A percentile compares a stretch with the other conserved stretches of the same genome.
Conservation (phyloP, 2,329 filamentous ascomycete genomes). For the Aspergillus proliferans region DNA sequence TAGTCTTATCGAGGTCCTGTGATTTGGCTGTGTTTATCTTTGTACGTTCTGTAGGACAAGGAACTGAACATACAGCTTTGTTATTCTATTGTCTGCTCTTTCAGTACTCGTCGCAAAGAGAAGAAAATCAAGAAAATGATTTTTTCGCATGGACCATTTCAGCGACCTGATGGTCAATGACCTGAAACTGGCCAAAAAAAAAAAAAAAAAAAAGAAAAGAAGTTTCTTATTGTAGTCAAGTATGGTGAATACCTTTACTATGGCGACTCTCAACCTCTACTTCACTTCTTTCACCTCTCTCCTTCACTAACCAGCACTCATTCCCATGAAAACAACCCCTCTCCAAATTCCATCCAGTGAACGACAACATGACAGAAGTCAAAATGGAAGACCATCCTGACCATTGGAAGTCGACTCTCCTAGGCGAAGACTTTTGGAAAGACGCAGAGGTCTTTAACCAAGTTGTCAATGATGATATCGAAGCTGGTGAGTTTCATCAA, state of each 20-base stretch:
- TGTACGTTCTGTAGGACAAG: too few species aligned
- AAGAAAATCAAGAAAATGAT: too few species aligned
- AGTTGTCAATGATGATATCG: slow-evolving; percentile 11
- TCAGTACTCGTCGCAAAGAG: too few species aligned
- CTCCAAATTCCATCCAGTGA: background rate
- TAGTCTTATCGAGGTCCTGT: too few species aligned
- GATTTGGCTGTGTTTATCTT: too few species aligned
- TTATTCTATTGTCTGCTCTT: too few species aligned
- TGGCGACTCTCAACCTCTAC: background rate
- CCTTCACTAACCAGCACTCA: background rate
- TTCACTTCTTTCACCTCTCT: background rate
- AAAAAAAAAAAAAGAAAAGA: too few species aligned
- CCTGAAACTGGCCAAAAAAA: too few species aligned
- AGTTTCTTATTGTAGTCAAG: too few species aligned
- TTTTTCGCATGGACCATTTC: too few species aligned
- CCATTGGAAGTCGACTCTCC: slow-evolving; percentile 21
- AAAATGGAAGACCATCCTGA: slow-evolving; percentile 11
- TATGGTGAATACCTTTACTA: background rate
- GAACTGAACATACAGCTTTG: too few species aligned
- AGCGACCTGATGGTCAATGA: too few species aligned
- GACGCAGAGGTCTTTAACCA: slow-evolving; percentile 17
- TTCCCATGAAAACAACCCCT: background rate
- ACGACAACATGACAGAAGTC: slow-evolving; percentile 2
- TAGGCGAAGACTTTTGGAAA: slow-evolving; percentile 25
- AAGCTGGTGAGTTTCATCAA: slow-evolving; percentile 8